Percentiles rank a stretch among this genome's conserved stretches.
These are phyloP conservation scores for Cercospora canescens DNA, from an alignment of 2,329 filamentous ascomycete species.

Conservation along the genomic window DNA sequence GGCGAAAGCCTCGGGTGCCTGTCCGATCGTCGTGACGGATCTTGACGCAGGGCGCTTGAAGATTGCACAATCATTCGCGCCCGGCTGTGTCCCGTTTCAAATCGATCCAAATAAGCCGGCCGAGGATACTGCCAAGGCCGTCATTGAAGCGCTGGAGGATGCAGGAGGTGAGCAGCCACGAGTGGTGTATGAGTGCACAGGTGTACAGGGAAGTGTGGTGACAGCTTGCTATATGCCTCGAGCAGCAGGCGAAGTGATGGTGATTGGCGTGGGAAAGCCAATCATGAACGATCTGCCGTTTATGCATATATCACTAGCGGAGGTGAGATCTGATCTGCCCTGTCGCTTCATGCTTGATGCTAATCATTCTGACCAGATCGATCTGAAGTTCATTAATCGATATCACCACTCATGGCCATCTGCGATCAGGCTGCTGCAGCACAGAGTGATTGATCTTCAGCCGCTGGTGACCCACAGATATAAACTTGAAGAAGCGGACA, in stretches of 20 bases:
- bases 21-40: slow-evolving; percentile 79
- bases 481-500: slow-evolving; percentile 60
- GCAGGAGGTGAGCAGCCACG: slow-evolving; percentile 30
- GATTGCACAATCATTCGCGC: slow-evolving; percentile 70
- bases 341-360: not conserved
- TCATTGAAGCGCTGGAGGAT: slow-evolving; percentile 25
- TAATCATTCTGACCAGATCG: slow-evolving; percentile 38
- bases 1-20: slow-evolving; percentile 65
- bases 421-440: slow-evolving; percentile 61
- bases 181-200: slow-evolving; percentile 38
- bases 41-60: slow-evolving; percentile 76
- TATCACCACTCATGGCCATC: slow-evolving; percentile 70
- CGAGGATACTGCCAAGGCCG: slow-evolving; percentile 29
- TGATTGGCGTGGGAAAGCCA: slow-evolving; percentile 37
- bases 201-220: slow-evolving; percentile 36
- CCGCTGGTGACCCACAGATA: slow-evolving; percentile 64
- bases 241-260: slow-evolving; percentile 36
- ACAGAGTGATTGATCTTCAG: slow-evolving; percentile 62
- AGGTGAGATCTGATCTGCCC: slow-evolving; percentile 13
- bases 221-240: slow-evolving; percentile 30
- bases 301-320: slow-evolving; percentile 38
- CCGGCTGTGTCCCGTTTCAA: slow-evolving; percentile 29
- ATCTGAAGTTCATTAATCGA: slow-evolving; percentile 69
- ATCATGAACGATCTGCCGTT: slow-evolving; percentile 39
- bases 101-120: slow-evolving; percentile 26